Base-by-base conservation (phyloP, 805 yeast species). In the Nakazawaea laoshanensis region DNA sequence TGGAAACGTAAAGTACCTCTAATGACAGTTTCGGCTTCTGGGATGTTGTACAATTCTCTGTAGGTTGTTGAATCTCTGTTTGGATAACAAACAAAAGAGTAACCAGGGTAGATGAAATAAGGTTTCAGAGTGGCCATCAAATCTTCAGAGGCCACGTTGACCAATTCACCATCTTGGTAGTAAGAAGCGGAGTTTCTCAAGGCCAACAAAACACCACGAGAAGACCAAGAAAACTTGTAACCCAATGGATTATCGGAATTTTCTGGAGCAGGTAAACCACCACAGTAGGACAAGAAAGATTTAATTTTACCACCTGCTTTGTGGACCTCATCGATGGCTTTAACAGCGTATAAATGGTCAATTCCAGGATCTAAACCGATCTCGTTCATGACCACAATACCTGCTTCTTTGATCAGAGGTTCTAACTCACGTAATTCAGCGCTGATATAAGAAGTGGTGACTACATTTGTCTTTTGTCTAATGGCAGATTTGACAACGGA, bases 331-430 rank as follows among this genome's bases (percentile, higher is more conserved):
- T 85, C 95, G 55, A 92, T 85, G 48, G 97, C 86, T 74, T 92
- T 92, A 58, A 92, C 94, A 32, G 98, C 98, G 58, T 92, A 92
- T 61, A 92, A 74, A 65, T 92, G 98, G 63, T 92, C 98, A 48
- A 92, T 72, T 74, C 98, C 98, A 43, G 98, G 98, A 59, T 92
- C 98, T 58, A 92, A 74, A 51, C 98, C 98, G 47, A 92, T 92
- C 68, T 92, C 98, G 66, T 92, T 92, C 95, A 92, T 86, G 27
- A 92, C 97, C 33, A 89, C 77, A 50, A 92, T 88, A 39, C 98
- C 98, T 23, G 98, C 97, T 50, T 81, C 80, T 58, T 82, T 77
- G 63, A 87, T 82, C 60, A 82, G 79, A 36, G 77, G 76, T 67
- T 87, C 95, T 48, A 88, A 73, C 40, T 74, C 95, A 56, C 68